Base-by-base conservation (phyloP, 257 asterid species). In the Penstemon barbatus region DNA sequence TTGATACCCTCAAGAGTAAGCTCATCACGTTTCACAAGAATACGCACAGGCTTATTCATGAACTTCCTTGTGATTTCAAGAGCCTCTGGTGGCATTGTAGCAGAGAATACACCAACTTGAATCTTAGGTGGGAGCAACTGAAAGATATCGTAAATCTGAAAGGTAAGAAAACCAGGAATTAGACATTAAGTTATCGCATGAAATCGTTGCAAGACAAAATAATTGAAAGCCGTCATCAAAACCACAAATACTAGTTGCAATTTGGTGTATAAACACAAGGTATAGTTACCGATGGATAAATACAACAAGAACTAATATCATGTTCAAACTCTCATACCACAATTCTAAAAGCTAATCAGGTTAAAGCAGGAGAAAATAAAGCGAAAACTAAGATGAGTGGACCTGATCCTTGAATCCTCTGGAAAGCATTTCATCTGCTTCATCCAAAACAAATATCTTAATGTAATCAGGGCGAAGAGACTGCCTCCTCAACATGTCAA, bases 1-100 rank as follows among this genome's bases (percentile, higher is more conserved):
- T 84, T 84, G 73, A 84, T 81, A 71, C 87, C 89, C 75, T 84
- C 89, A 0, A 84, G 87, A 19, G 89, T 84, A 11, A 84, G 87
- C 79, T 84, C 89, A 11, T 84, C 85, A 65, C 89, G 85, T 49
- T 84, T 81, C 40, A 84, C 89, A 3, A 84, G 83, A 75, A 84
- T 81, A 58, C 89, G 82, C 4, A 84, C 87, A 0, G 87, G 89
- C 73, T 84, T 81, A 39, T 71, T 79, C 89, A 84, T 84, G 55
- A 79, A 84, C 33, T 84, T 84, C 66, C 87, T 63, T 0, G 89
- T 84, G 12, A 84, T 84, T 73, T 84, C 89, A 15, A 84, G 89
- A 38, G 89, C 89, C 72, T 84, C 89, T 13, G 89, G 89, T 10
- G 89, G 89, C 89, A 81, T 81, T 13, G 89, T 84, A 43, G 89